A percentile compares a stretch with the other conserved stretches of the same genome.
Evolutionary conservation across 331 rosid species (phyloP).

Genomic region (Phaseolus coccineus): DNA sequence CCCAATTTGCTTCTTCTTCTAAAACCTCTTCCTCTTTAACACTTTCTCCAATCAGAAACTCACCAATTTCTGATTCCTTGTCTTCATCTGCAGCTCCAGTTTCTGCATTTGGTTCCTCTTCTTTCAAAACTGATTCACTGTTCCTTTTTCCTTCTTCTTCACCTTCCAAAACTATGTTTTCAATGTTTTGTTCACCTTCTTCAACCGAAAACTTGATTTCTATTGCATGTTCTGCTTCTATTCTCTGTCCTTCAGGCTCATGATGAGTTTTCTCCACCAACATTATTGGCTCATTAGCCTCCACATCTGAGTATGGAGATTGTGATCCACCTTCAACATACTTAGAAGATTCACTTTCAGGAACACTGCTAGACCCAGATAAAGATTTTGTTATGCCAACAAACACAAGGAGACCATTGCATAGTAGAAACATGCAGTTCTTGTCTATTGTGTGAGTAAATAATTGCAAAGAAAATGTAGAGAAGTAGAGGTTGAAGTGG

Average conservation of each 20-base stretch:
- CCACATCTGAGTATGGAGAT: constrained; percentile 27
- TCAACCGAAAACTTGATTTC: constrained; percentile 28
- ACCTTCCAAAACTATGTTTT: constrained; percentile 15
- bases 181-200: constrained; percentile 27
- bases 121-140: background rate
- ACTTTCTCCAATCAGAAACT: constrained; percentile 38
- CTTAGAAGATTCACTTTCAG: constrained; percentile 41
- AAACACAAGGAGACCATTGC: constrained; percentile 76
- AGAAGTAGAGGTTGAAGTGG: constrained; percentile 50
- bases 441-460: constrained; percentile 78
- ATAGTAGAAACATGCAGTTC: constrained; percentile 71
- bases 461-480: constrained; percentile 54
- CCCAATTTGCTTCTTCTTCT: constrained; percentile 51
- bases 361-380: constrained; percentile 41
- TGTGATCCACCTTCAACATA: constrained; percentile 35
- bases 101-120: constrained; percentile 40
- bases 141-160: constrained; percentile 37
- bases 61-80: background rate
- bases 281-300: constrained; percentile 27
- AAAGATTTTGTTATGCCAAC: constrained; percentile 61
- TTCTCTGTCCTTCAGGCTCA: constrained; percentile 22
- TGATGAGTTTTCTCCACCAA: constrained; percentile 12
- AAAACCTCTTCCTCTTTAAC: constrained; percentile 47
- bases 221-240: constrained; percentile 26
- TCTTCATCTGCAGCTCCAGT: constrained; percentile 37